Evolutionary conservation across 2,329 filamentous ascomycete genomes (phyloP).

Genomic region (Aspergillus udagawae): DNA sequence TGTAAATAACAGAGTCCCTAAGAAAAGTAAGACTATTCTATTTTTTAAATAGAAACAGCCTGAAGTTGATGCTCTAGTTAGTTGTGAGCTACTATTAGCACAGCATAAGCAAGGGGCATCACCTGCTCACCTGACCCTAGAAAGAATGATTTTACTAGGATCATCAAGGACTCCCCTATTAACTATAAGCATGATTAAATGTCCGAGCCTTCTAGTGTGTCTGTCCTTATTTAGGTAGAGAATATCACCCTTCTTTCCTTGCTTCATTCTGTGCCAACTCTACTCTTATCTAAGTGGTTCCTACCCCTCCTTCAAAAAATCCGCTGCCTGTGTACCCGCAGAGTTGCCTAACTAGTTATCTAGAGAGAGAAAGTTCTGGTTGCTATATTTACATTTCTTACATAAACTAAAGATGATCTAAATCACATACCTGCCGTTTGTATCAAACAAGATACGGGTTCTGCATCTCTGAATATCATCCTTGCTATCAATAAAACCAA

Average conservation of each 20-base stretch:
- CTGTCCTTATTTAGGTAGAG: slow-evolving; percentile 2
- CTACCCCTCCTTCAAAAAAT: slow-evolving; percentile 11
- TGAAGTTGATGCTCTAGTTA: no score
- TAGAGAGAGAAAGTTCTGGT: slow-evolving; percentile 28
- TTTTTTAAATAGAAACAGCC: no score
- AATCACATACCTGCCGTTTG: slow-evolving; percentile 36
- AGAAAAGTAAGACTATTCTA: no score
- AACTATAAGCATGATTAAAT: no score
- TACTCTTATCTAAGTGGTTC: not conserved
- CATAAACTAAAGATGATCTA: slow-evolving; percentile 23
- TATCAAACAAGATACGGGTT: slow-evolving; percentile 20
- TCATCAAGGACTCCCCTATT: no score
- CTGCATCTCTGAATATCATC: slow-evolving; percentile 21
- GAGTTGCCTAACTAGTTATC: not conserved
- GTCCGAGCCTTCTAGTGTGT: not conserved
- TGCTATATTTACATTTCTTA: slow-evolving; percentile 32
- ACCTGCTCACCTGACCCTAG: no score
- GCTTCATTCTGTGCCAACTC: slow-evolving; percentile 3
- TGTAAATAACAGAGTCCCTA: no score
- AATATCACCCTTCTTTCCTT: slow-evolving; percentile 9
- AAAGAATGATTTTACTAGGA: no score
- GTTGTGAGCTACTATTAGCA: no score
- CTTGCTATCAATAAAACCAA: slow-evolving; percentile 30
- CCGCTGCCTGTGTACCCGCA: not conserved
- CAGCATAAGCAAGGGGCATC: no score